Conservation (phyloP, 192 early-diverging fungal genomes). For the Geranomyces variabilis region DNA sequence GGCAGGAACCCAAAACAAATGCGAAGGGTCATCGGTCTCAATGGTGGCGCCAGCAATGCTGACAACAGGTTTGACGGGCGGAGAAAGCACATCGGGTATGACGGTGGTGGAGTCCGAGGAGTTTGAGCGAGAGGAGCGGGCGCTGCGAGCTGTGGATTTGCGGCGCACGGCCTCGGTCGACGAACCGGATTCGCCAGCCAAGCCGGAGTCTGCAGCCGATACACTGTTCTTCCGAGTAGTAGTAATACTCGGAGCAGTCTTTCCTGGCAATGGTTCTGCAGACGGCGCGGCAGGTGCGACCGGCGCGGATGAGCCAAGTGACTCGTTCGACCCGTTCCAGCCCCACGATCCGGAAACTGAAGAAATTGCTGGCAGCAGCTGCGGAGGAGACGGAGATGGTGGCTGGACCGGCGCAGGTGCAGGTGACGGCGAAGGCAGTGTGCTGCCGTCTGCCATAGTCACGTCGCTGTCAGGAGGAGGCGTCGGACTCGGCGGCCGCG, state of each 20-base stretch:
- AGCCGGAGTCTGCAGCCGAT: neutral
- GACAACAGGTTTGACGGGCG: constrained; percentile 19
- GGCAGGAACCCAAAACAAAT: constrained; percentile 42
- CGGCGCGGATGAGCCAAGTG: neutral
- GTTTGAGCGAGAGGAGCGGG: constrained; percentile 16
- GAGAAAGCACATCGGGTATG: constrained; percentile 33
- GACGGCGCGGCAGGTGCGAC: neutral
- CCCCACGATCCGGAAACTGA: constrained; percentile 15
- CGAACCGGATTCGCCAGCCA: neutral
- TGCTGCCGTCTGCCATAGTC: neutral
- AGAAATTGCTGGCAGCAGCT: constrained; percentile 6
- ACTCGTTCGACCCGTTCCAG: neutral
- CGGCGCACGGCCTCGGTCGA: neutral
- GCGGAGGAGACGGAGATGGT: neutral
- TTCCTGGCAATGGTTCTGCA: neutral
- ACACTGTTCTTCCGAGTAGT: neutral
- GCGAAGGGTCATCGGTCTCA: constrained; percentile 30
- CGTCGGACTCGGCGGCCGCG: constrained; percentile 2
- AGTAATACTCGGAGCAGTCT: neutral
- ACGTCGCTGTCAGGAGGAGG: neutral
- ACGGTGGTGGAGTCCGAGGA: constrained; percentile 16
- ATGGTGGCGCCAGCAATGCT: constrained; percentile 24
- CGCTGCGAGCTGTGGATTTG: constrained; percentile 5
- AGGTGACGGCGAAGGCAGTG: neutral
- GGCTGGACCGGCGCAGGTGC: neutral